Conservation (phyloP, 148 eudicot genomes). For the Linanthus parryae region DNA sequence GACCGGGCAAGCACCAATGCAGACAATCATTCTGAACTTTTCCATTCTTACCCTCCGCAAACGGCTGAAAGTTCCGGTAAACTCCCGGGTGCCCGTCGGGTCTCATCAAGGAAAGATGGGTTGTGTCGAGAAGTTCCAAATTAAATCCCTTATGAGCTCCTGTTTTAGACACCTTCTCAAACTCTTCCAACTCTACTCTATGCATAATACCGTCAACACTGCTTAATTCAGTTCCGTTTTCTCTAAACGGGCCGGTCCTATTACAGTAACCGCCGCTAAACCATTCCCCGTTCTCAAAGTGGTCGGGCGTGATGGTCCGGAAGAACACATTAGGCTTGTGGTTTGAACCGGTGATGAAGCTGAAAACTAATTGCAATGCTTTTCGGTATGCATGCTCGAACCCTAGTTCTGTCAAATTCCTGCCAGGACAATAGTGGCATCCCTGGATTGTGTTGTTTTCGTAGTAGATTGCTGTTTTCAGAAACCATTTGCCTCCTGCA, state of each 20-base stretch:
- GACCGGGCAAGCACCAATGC: constrained; percentile 99
- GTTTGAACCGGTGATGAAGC: constrained; percentile 29
- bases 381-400: constrained; percentile 47
- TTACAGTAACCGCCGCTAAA: constrained; percentile 63
- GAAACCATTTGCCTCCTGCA: constrained; percentile 74
- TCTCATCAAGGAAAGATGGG: constrained; percentile 53
- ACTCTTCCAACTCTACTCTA: constrained; percentile 58
- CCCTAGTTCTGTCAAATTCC: constrained; percentile 60
- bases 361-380: constrained; percentile 25
- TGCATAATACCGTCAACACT: constrained; percentile 33
- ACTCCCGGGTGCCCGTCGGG: constrained; percentile 90
- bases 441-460: constrained; percentile 50
- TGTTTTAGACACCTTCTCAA: constrained; percentile 25
- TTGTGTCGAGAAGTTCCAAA: constrained; percentile 51
- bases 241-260: constrained; percentile 44
- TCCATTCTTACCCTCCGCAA: constrained; percentile 41
- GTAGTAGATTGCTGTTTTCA: constrained; percentile 54
- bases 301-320: constrained; percentile 64
- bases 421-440: constrained; percentile 57
- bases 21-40: constrained; percentile 76
- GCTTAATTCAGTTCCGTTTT: constrained; percentile 26
- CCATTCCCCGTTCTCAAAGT: constrained; percentile 89
- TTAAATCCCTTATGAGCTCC: constrained; percentile 19
- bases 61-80: constrained; percentile 54
- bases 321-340: constrained; percentile 38